Evolutionary conservation across 129 eudicot genomes (phyloP), one percentile per base, ranked within the genome.

Genomic region (Chrysanthemum lavandulifolium): DNA sequence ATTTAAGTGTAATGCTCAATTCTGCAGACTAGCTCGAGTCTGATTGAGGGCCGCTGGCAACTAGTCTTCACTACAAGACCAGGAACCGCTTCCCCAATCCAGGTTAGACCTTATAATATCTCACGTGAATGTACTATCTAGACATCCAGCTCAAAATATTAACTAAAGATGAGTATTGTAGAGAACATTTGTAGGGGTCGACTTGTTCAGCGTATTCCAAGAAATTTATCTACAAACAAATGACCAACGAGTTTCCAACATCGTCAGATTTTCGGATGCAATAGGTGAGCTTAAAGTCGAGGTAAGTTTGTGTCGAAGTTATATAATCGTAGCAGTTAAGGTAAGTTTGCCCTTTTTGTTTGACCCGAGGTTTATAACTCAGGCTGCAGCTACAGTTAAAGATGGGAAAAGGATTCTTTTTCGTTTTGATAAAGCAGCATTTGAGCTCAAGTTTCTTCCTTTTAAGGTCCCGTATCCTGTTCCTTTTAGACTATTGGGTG

Each of bases 121-220:
- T 61, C 36, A 1, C 16, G 10, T 25, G 1, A 67, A 33, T 29
- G 5, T 74, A 68, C 31, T 3, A 68, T 36, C 49, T 70, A 23
- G 60, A 53, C 4, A 1, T 47, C 58, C 68, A 23, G 10, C 60
- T 80, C 36, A 3, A 7, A 47, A 70, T 61, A 2, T 36, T 69
- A 75, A 62, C 63, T 23, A 40, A 56, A 25, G 36, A 58, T 53
- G 55, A 8, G 10, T 57, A 19, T 57, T 80, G 80, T 80, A 95
- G 99, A 95, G 97, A 80, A 95, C 99, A 56, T 91, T 95, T 80
- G 99, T 90, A 16, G 99, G 99, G 69, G 95, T 95, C 25, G 99
- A 90, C 75, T 81, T 88, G 77, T 95, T 95, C 78, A 86, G 88
- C 69, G 91, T 95, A 23, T 91, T 90, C 69, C 99, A 95, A 87